Conservation (phyloP, 1,284 basidiomycete species). For the Trametes polyzona region DNA sequence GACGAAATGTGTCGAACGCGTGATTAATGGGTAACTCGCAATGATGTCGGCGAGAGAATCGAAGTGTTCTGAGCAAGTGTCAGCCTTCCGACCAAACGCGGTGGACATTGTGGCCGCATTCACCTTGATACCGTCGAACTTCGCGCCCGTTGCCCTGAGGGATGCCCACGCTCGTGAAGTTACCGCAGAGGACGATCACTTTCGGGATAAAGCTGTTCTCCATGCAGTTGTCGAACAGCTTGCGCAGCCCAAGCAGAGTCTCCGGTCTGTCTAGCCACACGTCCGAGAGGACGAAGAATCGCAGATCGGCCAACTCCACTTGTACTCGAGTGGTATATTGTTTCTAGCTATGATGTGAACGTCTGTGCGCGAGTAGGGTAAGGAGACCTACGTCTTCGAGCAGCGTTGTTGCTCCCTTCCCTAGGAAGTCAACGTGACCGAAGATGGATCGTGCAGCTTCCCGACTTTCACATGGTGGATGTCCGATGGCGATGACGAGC, state of each 20-base stretch:
- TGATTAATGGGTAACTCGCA: conserved; percentile 76
- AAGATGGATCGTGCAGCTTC: conserved; percentile 87
- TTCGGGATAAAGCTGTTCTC: conserved; percentile 86
- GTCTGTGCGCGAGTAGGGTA: conserved; percentile 1
- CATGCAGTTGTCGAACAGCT: conserved; percentile 91
- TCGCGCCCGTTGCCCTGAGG: conserved; percentile 78
- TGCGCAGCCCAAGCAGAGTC: conserved; percentile 78
- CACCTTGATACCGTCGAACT: conserved; percentile 85
- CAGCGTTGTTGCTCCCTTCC: conserved; percentile 87
- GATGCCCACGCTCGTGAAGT: conserved; percentile 87
- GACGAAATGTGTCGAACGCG: conserved; percentile 85
- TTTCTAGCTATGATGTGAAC: conserved; percentile 43
- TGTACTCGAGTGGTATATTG: conserved; percentile 63
- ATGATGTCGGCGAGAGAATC: conserved; percentile 87
- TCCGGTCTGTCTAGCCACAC: conserved; percentile 92
- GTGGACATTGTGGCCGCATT: too few relatives aligned
- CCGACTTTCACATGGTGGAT: conserved; percentile 93
- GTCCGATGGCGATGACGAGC: conserved; percentile 92
- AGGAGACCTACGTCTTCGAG: conserved; percentile 81
- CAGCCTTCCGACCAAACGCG: too few relatives aligned
- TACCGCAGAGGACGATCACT: conserved; percentile 92
- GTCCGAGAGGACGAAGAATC: conserved; percentile 95
- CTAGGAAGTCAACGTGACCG: conserved; percentile 94
- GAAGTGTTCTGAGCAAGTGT: conserved; percentile 69
- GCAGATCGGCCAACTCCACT: conserved; percentile 73